A percentile compares a stretch with the other conserved stretches of the same genome.
These are phyloP conservation scores for Curvularia eragrostidis DNA, from an alignment of 2,329 filamentous ascomycete species.

Conservation along the genomic window DNA sequence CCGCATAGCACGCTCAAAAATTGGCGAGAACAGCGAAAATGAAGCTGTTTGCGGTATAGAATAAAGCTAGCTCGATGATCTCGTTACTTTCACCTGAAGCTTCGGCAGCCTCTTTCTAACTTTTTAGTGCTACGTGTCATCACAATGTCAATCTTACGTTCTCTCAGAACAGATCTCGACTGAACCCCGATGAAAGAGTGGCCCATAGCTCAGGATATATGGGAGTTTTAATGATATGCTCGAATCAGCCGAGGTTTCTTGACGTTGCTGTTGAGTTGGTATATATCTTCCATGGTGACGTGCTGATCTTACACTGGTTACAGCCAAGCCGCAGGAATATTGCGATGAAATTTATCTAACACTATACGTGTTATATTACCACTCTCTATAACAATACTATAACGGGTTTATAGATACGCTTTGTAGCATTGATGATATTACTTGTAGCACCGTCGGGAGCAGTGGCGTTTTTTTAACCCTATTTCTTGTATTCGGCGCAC, in stretches of 20 bases:
- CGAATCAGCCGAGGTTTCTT: conserved; percentile 53
- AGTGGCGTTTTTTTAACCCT: background rate
- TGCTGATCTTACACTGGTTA: background rate
- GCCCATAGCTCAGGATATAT: conserved; percentile 50
- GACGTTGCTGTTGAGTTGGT: too few relatives aligned
- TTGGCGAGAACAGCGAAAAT: conserved; percentile 66
- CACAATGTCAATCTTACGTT: conserved; percentile 5
- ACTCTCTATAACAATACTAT: background rate
- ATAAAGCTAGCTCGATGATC: conserved; percentile 60
- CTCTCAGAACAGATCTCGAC: fast-evolving
- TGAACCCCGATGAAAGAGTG: background rate
- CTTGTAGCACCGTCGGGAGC: background rate
- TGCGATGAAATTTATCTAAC: background rate
- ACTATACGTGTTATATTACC: background rate
- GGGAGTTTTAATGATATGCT: conserved; percentile 44
- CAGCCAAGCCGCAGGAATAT: background rate
- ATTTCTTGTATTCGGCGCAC: background rate
- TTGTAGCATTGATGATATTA: background rate
- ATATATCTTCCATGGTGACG: too few relatives aligned
- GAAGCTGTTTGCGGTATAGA: too few relatives aligned
- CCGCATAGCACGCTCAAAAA: conserved; percentile 67
- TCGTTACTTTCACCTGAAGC: conserved; percentile 66
- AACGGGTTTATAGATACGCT: background rate
- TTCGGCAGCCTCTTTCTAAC: conserved; percentile 55
- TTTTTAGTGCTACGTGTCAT: conserved; percentile 55